These are phyloP conservation scores for Phytopythium montanum DNA, from an alignment of 352 stramenopile genomes.

Conservation along the genomic window DNA sequence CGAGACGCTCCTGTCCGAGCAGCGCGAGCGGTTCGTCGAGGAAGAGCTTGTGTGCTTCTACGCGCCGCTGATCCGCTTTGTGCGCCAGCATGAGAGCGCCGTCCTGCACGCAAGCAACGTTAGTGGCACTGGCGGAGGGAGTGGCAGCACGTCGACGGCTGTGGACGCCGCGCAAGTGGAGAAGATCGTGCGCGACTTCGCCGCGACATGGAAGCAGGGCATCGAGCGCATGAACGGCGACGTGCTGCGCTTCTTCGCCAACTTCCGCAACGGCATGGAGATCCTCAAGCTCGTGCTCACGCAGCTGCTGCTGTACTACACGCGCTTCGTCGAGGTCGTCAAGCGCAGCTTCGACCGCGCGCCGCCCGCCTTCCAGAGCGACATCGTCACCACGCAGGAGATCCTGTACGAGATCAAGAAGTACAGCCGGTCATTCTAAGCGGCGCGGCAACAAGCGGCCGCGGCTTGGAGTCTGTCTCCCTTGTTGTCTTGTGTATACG, in stretches of 20 bases:
- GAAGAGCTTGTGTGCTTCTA: constrained; percentile 93
- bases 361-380: constrained; percentile 85
- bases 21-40: constrained; percentile 97
- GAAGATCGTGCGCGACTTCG: constrained; percentile 95
- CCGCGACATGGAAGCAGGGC: constrained; percentile 92
- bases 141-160: constrained; percentile 12
- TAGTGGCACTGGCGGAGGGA: neutral
- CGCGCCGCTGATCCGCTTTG: constrained; percentile 97
- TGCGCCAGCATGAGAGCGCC: constrained; percentile 92
- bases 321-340: constrained; percentile 96
- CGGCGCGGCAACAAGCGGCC: neutral
- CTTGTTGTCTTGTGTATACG: neutral
- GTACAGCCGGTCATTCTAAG: constrained; percentile 91
- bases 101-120: constrained; percentile 42
- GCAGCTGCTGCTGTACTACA: constrained; percentile 98
- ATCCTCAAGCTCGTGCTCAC: constrained; percentile 99
- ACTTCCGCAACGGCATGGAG: constrained; percentile 98
- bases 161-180: constrained; percentile 91
- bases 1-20: constrained; percentile 89
- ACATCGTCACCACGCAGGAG: constrained; percentile 94
- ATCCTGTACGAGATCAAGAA: constrained; percentile 99
- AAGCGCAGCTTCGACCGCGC: constrained; percentile 87
- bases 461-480: neutral
- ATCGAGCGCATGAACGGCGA: constrained; percentile 98
- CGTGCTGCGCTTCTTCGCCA: constrained; percentile 97